A percentile compares a stretch with the other conserved stretches of the same genome.
Conservation (phyloP, 1,139 yeast genomes). For the Diutina scorzettiae region DNA sequence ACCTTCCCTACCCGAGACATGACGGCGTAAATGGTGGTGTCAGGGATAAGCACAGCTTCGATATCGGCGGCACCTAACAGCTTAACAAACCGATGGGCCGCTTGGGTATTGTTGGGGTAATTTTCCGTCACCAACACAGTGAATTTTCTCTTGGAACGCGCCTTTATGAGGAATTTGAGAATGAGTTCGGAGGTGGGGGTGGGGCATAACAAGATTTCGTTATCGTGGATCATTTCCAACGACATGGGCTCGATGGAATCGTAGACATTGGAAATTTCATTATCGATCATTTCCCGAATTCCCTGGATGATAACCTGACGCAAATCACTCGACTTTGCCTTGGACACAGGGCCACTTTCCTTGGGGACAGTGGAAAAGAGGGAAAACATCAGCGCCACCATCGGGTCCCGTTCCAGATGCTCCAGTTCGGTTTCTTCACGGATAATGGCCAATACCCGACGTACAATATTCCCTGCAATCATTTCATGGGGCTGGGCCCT, state of each 20-base stretch:
- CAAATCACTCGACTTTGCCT: slow-evolving; percentile 46
- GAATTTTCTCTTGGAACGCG: slow-evolving; percentile 81
- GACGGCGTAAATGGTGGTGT: slow-evolving; percentile 83
- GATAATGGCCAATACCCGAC: slow-evolving; percentile 78
- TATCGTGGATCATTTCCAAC: slow-evolving; percentile 87
- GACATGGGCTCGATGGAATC: slow-evolving; percentile 88
- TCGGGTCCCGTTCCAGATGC: slow-evolving; percentile 30
- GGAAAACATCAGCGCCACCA: slow-evolving; percentile 81
- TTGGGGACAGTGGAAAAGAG: slow-evolving; percentile 37
- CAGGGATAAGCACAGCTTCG: slow-evolving; percentile 87
- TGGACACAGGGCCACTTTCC: slow-evolving; percentile 13
- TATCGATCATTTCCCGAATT: slow-evolving; percentile 78
- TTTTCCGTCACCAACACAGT: slow-evolving; percentile 89
- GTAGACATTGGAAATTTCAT: slow-evolving; percentile 74
- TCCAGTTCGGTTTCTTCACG: slow-evolving; percentile 75
- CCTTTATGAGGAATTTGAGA: slow-evolving; percentile 72
- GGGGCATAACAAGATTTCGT: slow-evolving; percentile 83
- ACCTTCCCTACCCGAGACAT: slow-evolving; percentile 98
- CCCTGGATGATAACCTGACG: slow-evolving; percentile 90
- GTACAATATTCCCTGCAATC: slow-evolving; percentile 80
- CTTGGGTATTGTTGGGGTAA: slow-evolving; percentile 73
- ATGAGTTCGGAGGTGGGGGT: slow-evolving; percentile 91
- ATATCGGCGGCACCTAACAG: slow-evolving; percentile 75
- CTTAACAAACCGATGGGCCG: slow-evolving; percentile 71
- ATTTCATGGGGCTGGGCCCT: slow-evolving; percentile 70